Conservation (phyloP, 805 yeast genomes). For the Candida rishiriensis region DNA sequence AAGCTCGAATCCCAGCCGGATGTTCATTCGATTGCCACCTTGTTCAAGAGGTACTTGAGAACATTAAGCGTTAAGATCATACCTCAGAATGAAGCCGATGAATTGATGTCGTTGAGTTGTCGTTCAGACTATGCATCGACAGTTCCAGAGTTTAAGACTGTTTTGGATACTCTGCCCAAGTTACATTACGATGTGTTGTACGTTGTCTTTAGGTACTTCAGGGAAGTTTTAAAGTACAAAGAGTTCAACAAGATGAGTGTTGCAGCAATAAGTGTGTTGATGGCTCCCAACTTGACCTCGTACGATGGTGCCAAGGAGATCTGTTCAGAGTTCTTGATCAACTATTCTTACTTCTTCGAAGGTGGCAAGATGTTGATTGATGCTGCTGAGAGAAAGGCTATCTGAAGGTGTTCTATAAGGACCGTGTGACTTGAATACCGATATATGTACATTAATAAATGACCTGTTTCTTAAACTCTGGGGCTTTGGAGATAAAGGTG, state of each 20-base stretch:
- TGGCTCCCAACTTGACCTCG: slow-evolving; percentile 33
- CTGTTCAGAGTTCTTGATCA: slow-evolving; percentile 27
- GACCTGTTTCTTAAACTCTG: no score
- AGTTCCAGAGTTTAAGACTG: slow-evolving; percentile 26
- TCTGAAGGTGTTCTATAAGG: no score
- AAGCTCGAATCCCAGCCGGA: slow-evolving; percentile 48
- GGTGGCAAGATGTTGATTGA: slow-evolving; percentile 11
- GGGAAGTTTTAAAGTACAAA: slow-evolving; percentile 56
- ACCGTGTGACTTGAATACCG: no score
- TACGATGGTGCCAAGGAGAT: slow-evolving; percentile 31
- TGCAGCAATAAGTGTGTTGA: slow-evolving; percentile 48
- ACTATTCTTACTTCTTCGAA: slow-evolving; percentile 25
- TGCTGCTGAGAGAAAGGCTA: slow-evolving; percentile 5
- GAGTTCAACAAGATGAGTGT: slow-evolving; percentile 78
- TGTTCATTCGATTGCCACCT: slow-evolving; percentile 82
- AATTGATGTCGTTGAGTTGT: slow-evolving; percentile 32
- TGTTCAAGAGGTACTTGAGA: slow-evolving; percentile 76
- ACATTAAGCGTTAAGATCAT: slow-evolving; percentile 74
- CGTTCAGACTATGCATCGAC: slow-evolving; percentile 20
- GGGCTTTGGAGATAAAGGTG: no score
- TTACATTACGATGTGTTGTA: slow-evolving; percentile 57
- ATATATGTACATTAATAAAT: no score
- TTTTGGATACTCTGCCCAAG: slow-evolving; percentile 43
- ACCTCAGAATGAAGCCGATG: slow-evolving; percentile 35
- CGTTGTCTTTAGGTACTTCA: slow-evolving; percentile 63